These are phyloP conservation scores for Silene coronaria DNA, from an alignment of 179 eudicot genomes.

Conservation along the genomic window DNA sequence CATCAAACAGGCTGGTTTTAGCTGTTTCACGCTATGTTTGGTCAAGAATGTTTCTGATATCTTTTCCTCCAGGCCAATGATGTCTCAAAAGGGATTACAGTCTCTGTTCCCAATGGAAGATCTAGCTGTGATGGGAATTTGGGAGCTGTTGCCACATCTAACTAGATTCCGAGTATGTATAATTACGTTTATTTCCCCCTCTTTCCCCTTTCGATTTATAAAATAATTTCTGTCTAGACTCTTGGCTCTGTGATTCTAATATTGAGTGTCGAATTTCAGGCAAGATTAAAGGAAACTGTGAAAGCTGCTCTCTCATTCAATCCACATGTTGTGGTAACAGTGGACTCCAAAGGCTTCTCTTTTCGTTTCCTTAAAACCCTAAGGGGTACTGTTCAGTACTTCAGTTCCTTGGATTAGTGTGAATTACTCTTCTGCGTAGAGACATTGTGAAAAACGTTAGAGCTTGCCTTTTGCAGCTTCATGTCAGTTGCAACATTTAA, in stretches of 20 bases:
- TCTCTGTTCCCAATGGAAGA: conserved; percentile 85
- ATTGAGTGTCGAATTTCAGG: conserved; percentile 38
- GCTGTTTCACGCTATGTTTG: not conserved
- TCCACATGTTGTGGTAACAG: conserved; percentile 84
- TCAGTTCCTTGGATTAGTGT: conserved; percentile 14
- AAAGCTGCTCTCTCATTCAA: conserved; percentile 61
- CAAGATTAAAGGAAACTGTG: conserved; percentile 57
- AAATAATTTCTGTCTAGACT: not conserved
- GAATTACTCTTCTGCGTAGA: conserved; percentile 23
- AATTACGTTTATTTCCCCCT: not conserved
- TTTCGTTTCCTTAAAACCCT: conserved; percentile 71
- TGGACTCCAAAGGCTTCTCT: conserved; percentile 91
- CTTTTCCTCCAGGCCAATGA: conserved; percentile 39
- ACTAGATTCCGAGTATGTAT: conserved; percentile 61
- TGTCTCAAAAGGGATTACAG: conserved; percentile 61
- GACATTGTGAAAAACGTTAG: conserved; percentile 32
- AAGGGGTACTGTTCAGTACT: conserved; percentile 44
- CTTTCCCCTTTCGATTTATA: not conserved
- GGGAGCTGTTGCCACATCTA: conserved; percentile 88
- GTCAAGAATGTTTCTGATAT: not conserved
- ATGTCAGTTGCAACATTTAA: conserved; percentile 37
- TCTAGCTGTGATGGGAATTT: conserved; percentile 87
- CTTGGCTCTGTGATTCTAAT: conserved; percentile 9
- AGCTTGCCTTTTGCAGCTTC: conserved; percentile 60
- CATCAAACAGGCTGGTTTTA: not conserved